Evolutionary conservation across 2,329 filamentous ascomycete species (phyloP), one percentile per base, ranked within the genome.

Genomic region (Venturia carpophila): DNA sequence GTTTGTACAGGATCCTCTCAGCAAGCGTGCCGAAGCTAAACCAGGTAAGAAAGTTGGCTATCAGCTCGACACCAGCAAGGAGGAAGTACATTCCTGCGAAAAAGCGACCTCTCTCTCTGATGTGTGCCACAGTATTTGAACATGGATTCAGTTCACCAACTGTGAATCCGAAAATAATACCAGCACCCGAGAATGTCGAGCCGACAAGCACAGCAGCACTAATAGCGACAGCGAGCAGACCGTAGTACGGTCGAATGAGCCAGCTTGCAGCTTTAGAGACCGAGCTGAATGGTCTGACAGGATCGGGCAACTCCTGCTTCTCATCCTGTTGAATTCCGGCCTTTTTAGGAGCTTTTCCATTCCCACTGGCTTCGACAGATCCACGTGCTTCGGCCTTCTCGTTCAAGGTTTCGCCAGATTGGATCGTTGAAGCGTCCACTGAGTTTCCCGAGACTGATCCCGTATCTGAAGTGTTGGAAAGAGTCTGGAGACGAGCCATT

Each of bases 141-240:
- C 84, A 87, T 0, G 82, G 79, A 66, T 79, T 84, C 45, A 87
- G 74, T 47, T 74, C 79, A n/a, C 82, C 82, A 55, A 87, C 79
- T 1, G 82, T 83, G 70, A 84, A 81, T 58, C 85, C 85, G 66
- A 87, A 86, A 49, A 87, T 82, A 5, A 85, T 74, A 21, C 82
- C 84, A 60, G 82, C 79, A 0, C 79, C 83, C 24, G 82, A 82
- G 71, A 83, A 87, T 0, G 84, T 81, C 17, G 79, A 79, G 5
- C 84, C 84, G 4, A 86, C 82, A 47, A 86, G 73, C 58, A 77
- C 73, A 0, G 83, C 78, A 42, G 60, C 39, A 30, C 39, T 43
- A 24, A 62, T 62, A 34, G 60, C 60, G 17, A 62, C 11, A n/a
- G 24, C 39, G n/a, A 62, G 60, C 11, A 62, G 60, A 24, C 39